Evolutionary conservation across 2,329 filamentous ascomycete species (phyloP).

Genomic region (Xylariaceae sp.): DNA sequence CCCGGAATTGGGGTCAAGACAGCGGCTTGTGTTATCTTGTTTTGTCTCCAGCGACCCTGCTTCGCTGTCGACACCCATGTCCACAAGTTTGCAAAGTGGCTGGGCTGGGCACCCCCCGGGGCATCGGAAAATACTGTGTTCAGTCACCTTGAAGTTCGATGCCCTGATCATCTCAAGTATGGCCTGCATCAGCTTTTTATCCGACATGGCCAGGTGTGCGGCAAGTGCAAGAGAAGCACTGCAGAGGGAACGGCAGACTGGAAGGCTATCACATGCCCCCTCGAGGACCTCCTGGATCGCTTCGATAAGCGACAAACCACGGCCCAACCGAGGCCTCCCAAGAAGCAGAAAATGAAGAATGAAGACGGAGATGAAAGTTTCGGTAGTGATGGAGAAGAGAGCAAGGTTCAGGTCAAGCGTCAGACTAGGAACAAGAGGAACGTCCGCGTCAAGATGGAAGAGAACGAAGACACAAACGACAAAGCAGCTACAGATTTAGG

Average conservation of each 20-base stretch:
- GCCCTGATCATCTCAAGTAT: constrained; percentile 52
- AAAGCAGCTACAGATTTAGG: too few species aligned
- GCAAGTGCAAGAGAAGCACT: constrained; percentile 45
- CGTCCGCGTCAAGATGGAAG: neutral
- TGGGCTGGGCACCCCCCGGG: constrained; percentile 51
- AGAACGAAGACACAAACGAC: neutral
- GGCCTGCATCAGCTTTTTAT: constrained; percentile 52
- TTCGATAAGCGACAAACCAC: constrained; percentile 23
- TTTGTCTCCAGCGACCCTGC: constrained; percentile 47
- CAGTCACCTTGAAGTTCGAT: constrained; percentile 46
- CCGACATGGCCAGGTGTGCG: constrained; percentile 46
- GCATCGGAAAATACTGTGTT: constrained; percentile 44
- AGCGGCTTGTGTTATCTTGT: constrained; percentile 52
- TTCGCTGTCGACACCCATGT: constrained; percentile 59
- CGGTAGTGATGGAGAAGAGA: constrained; percentile 2
- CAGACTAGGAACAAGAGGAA: neutral
- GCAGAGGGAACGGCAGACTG: constrained; percentile 57
- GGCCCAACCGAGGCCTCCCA: constrained; percentile 11
- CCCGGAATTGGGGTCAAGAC: constrained; percentile 55
- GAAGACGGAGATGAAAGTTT: constrained; percentile 1
- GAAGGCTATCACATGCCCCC: constrained; percentile 45
- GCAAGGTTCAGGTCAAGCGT: neutral
- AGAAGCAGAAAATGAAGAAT: constrained; percentile 7
- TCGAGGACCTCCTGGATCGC: constrained; percentile 37
- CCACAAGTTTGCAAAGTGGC: constrained; percentile 45